These are phyloP conservation scores for Sequoiadendron giganteum DNA, from an alignment of 75 land plant genomes.

Conservation along the genomic window DNA sequence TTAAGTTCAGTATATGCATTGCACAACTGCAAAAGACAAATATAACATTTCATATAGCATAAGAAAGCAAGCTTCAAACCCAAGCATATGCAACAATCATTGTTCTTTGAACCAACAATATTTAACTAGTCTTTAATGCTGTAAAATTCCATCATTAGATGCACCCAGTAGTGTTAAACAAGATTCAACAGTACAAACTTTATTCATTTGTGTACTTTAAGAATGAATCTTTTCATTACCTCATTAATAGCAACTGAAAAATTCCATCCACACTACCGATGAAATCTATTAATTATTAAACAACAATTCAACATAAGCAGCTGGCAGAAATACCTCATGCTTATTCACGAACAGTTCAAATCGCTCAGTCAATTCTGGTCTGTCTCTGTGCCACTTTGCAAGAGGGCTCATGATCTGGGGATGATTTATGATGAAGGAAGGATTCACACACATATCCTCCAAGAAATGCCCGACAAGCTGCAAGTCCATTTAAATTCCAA, in stretches of 20 bases:
- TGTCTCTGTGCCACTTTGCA: constrained; percentile 90
- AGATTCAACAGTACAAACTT: background rate
- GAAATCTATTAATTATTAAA: background rate
- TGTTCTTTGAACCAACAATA: background rate
- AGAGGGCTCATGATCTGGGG: constrained; percentile 97
- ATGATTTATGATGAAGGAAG: constrained; percentile 93
- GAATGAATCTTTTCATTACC: background rate
- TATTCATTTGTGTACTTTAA: background rate
- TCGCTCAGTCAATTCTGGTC: constrained; percentile 81
- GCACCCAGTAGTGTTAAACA: background rate
- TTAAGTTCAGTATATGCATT: constrained; percentile 97
- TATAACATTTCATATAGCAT: background rate
- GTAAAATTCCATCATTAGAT: background rate
- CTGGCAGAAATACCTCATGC: constrained; percentile 62
- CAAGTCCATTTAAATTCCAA: background rate
- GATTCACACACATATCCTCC: constrained; percentile 87
- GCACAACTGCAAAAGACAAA: constrained; percentile 55
- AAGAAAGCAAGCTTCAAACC: background rate
- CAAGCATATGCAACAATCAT: background rate
- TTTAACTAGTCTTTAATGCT: background rate
- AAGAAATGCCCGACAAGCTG: constrained; percentile 98
- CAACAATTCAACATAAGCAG: background rate
- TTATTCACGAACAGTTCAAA: constrained; percentile 95
- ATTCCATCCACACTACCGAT: background rate
- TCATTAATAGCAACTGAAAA: background rate